A percentile compares a stretch with the other conserved stretches of the same genome.
Evolutionary conservation across 768 basidiomycete species (phyloP).

Genomic region (Bullera alba): DNA sequence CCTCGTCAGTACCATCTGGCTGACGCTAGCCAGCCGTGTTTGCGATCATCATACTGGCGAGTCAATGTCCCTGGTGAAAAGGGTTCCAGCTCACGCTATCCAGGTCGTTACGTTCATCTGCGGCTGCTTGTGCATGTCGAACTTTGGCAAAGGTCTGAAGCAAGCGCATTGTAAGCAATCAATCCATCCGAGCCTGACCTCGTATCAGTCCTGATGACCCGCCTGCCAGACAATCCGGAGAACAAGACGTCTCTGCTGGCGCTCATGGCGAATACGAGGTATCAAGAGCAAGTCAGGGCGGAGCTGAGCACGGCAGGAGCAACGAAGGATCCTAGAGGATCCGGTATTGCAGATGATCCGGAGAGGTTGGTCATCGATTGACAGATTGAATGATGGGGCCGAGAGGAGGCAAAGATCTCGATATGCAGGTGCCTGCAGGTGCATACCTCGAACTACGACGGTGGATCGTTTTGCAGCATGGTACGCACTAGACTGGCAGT

Average conservation of each 20-base stretch:
- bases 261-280: constrained; percentile 7
- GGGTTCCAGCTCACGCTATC: neutral
- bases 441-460: too few species aligned
- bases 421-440: too few species aligned
- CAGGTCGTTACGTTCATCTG: constrained; percentile 24
- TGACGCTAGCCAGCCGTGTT: constrained; percentile 17
- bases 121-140: constrained; percentile 25
- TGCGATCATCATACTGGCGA: constrained; percentile 28
- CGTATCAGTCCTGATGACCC: neutral
- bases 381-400: too few species aligned
- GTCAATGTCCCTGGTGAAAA: neutral
- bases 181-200: too few species aligned
- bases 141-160: constrained; percentile 30
- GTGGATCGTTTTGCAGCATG: too few species aligned
- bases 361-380: constrained; percentile 7
- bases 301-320: neutral
- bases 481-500: too few species aligned
- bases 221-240: constrained; percentile 4
- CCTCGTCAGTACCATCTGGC: neutral
- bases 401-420: neutral
- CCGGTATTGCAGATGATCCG: too few species aligned
- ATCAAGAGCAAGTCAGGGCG: constrained; percentile 3
- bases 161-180: constrained; percentile 20
- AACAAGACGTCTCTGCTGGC: constrained; percentile 8
- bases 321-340: neutral